Evolutionary conservation across 345 rosid species (phyloP), one percentile per base, ranked within the genome.

Genomic region (Laguncularia racemosa): DNA sequence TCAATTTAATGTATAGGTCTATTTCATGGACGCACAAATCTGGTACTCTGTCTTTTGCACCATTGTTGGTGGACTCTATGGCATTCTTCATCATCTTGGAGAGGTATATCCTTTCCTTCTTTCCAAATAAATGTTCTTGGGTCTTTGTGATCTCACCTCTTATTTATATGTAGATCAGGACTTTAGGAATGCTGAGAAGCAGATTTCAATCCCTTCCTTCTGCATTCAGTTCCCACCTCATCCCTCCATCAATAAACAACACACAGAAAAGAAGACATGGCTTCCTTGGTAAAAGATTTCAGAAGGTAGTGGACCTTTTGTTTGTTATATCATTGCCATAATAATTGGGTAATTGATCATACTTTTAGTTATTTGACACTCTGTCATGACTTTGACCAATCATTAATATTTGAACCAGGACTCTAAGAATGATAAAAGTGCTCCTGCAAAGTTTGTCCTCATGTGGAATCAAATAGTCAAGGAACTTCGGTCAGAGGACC

Each of bases 1-100:
- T 55, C 51, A 43, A 44, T 44, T 16, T 53, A 52, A 48, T 62
- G 38, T 55, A 45, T 59, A 92, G 96, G 98, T 92, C 59, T 92
- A 92, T 71, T 92, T 92, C 70, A 92, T 92, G 98, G 98, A 92
- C 69, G 77, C 95, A 20, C 98, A 92, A 65, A 92, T 92, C 18
- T 92, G 98, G 98, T 92, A 92, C 81, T 92, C 96, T 67, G 98
- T 92, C 59, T 92, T 80, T 74, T 86, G 95, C 65, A 76, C 93
- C 10, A 75, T 92, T 43, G 84, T 80, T 59, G 96, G 98, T 59
- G 98, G 98, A 64, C 67, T 92, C 67, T 88, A 88, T 67, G 98
- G 98, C 66, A 88, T 92, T 74, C 73, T 92, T 65, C 87, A 92
- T 76, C 98, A 89, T 76, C 98, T 92, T 74, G 98, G 96, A 21